These are phyloP conservation scores for Clarkia xantiana DNA, from an alignment of 345 rosid species.

Conservation along the genomic window DNA sequence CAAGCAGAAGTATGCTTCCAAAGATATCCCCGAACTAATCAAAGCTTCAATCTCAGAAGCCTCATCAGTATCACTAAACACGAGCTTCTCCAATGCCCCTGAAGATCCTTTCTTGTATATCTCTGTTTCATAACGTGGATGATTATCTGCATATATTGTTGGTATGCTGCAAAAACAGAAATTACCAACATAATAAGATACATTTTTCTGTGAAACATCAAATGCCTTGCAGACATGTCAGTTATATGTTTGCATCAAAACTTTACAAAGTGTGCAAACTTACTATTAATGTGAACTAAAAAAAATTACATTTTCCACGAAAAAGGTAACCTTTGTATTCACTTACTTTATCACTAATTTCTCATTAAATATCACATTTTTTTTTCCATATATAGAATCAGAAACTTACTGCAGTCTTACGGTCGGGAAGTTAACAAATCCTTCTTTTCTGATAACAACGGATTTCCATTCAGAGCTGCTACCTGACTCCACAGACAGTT, in stretches of 20 bases:
- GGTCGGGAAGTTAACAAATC: conserved; percentile 28
- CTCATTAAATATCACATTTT: background rate
- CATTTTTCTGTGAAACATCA: no score
- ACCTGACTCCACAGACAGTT: conserved; percentile 7
- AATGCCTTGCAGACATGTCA: no score
- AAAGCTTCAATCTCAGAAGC: conserved; percentile 33
- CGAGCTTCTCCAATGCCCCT: conserved; percentile 38
- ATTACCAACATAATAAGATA: background rate
- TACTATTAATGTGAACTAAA: no score
- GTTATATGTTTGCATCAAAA: no score
- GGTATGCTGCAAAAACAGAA: conserved; percentile 41
- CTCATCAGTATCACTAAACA: conserved; percentile 25
- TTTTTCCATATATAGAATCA: no score
- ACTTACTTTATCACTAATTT: no score
- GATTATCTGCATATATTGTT: conserved; percentile 21
- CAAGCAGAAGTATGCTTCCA: conserved; percentile 57
- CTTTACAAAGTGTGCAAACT: no score
- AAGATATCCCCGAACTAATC: conserved; percentile 25
- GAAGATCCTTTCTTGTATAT: conserved; percentile 48
- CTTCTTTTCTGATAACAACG: conserved; percentile 23
- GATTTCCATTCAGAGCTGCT: conserved; percentile 48
- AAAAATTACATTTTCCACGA: no score
- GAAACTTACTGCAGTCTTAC: conserved; percentile 56
- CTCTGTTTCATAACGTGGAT: conserved; percentile 39
- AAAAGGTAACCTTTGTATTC: no score